Percentiles rank a stretch among this genome's conserved stretches.
Evolutionary conservation across 495 filamentous ascomycete species (phyloP).

Genomic region (Aspergillus sclerotioniger): DNA sequence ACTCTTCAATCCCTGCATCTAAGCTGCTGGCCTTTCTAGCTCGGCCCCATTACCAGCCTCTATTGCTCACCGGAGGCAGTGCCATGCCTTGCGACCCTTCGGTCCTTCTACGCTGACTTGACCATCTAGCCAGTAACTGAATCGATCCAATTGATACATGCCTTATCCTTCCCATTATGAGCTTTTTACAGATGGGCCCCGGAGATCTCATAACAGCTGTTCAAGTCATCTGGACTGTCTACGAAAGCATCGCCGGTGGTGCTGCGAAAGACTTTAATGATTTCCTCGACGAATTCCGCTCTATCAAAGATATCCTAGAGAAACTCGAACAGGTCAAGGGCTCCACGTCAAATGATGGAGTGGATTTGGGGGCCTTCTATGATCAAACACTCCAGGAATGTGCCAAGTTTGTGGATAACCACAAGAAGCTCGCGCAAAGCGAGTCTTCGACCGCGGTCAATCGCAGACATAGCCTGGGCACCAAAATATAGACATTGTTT

Average conservation of each 20-base stretch:
- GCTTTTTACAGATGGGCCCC: constrained; percentile 12
- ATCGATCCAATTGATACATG: background rate
- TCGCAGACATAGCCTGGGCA: constrained; percentile 2
- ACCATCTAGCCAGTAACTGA: background rate
- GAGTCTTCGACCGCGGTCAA: background rate
- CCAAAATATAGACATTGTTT: background rate
- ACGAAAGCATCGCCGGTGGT: constrained; percentile 5
- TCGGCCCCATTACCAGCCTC: background rate
- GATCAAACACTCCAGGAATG: constrained; percentile 7
- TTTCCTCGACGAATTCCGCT: constrained; percentile 8
- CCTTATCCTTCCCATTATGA: constrained; percentile 5
- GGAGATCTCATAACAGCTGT: constrained; percentile 11
- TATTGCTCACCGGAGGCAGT: background rate
- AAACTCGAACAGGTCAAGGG: background rate
- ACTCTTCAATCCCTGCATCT: background rate
- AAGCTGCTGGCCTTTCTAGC: background rate
- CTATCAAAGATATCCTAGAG: constrained; percentile 8
- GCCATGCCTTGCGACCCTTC: background rate
- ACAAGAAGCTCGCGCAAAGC: constrained; percentile 1
- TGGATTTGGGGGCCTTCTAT: constrained; percentile 8
- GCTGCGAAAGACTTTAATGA: constrained; percentile 4
- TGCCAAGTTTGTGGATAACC: constrained; percentile 7
- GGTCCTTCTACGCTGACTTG: background rate
- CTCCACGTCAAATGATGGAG: background rate
- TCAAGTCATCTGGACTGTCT: constrained; percentile 9